Conservation (phyloP, 805 yeast species). For the Saccharomyces jurei region DNA sequence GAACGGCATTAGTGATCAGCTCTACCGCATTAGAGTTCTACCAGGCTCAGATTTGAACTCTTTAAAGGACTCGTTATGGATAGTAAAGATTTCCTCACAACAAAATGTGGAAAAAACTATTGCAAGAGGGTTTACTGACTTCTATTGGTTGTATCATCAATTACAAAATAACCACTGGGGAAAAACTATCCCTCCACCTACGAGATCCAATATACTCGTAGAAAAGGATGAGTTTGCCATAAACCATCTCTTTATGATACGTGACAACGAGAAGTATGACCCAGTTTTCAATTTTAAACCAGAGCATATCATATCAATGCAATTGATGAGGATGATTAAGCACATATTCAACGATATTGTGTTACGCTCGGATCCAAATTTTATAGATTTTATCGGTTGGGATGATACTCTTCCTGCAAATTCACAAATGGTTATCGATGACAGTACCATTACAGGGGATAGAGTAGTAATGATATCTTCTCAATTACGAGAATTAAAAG, state of each 20-base stretch:
- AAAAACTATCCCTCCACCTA: constrained; percentile 84
- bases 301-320: background rate
- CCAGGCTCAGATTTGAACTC: background rate
- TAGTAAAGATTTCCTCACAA: background rate
- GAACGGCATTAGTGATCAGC: background rate
- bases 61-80: background rate
- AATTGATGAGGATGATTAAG: background rate
- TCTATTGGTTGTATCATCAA: constrained; percentile 87
- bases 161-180: constrained; percentile 82
- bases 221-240: constrained; percentile 85
- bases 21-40: background rate
- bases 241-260: constrained; percentile 73
- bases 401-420: background rate
- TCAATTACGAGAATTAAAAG: background rate
- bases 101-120: background rate
- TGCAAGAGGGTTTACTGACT: constrained; percentile 75
- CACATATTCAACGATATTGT: constrained; percentile 54
- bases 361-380: constrained; percentile 61
- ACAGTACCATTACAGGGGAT: background rate
- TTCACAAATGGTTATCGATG: background rate
- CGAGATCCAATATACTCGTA: constrained; percentile 32
- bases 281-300: constrained; percentile 36
- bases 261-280: constrained; percentile 49
- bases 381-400: constrained; percentile 50
- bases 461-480: background rate